phyloP scores from a whole-genome alignment of 768 basidiomycete genomes.

The Rhizopogon sp. region DNA sequence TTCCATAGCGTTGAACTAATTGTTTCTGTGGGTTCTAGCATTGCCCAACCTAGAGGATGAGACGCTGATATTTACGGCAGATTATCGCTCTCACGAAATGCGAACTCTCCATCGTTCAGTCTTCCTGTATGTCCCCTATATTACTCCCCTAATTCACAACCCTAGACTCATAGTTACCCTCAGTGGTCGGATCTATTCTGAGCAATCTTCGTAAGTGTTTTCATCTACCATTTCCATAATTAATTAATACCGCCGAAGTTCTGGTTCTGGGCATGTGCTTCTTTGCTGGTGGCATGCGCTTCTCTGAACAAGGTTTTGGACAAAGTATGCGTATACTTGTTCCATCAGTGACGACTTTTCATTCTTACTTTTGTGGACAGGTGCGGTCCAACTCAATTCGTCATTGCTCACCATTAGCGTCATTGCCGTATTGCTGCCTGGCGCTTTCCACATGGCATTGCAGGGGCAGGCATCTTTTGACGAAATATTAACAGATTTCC shows the following conservation, averaged over 20 bases:
- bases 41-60: background rate
- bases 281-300: conserved; percentile 74
- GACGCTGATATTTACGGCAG: conserved; percentile 28
- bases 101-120: conserved; percentile 76
- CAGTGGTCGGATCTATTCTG: conserved; percentile 80
- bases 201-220: conserved; percentile 58
- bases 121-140: conserved; percentile 50
- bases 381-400: conserved; percentile 69
- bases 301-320: conserved; percentile 77
- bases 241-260: conserved; percentile 36
- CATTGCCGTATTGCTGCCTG: conserved; percentile 72
- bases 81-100: conserved; percentile 81
- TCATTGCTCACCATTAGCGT: conserved; percentile 74
- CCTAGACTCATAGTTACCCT: background rate
- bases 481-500: conserved; percentile 28
- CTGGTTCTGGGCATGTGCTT: conserved; percentile 84
- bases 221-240: background rate
- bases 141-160: background rate
- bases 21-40: conserved; percentile 51
- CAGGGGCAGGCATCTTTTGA: conserved; percentile 13
- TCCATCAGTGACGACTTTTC: background rate
- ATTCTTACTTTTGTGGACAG: conserved; percentile 29
- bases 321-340: conserved; percentile 40
- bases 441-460: conserved; percentile 68
- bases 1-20: conserved; percentile 49